Base-by-base conservation (phyloP, 2,329 filamentous ascomycete genomes). In the Corniculantispora saksenae region DNA sequence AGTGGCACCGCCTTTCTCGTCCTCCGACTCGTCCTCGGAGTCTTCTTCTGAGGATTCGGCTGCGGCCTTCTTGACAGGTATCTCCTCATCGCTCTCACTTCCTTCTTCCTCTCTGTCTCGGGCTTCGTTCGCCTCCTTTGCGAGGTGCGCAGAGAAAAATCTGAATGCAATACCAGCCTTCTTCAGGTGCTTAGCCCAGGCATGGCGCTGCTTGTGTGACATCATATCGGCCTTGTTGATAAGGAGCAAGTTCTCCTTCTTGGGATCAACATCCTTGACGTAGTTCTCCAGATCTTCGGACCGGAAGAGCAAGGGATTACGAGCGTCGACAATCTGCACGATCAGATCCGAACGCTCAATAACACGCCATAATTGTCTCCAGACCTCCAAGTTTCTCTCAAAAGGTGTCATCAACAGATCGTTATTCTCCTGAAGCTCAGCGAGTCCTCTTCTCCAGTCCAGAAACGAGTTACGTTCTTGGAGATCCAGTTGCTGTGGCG, bases 161-260 rank as follows among this genome's bases (percentile, higher is more conserved):
- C 91, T 91, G 83, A 95, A 99, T 62, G 91, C 88, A 73, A 99
- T 96, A 32, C 89, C 88, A 29, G 91, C 87, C 70, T 88, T 82
- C 70, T 89, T 89, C 70, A 99, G 92, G 74, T 97, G 93, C 70
- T 91, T 86, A 3, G 94, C 94, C 95, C 95, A 99, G 0, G 84
- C 83, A 69, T 85, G 85, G 69, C 95, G 84, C 80, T 99, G 96
- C 72, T 88, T 87, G 56, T 88, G 78, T 1, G 94, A 97, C 92
- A 99, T 94, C 95, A 99, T 97, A 79, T 99, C 95, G 54, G 95
- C 94, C 83, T 99, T 99, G 84, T 99, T 99, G 74, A 99, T 94
- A 63, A 99, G 83, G 64, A 99, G 78, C 73, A 99, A 75, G 76
- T 98, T 99, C 75, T 93, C 86, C 82, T 99, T 98, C 75, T 88